phyloP scores from a whole-genome alignment of 805 yeast genomes.

The Debaryomyces prosopidis region DNA sequence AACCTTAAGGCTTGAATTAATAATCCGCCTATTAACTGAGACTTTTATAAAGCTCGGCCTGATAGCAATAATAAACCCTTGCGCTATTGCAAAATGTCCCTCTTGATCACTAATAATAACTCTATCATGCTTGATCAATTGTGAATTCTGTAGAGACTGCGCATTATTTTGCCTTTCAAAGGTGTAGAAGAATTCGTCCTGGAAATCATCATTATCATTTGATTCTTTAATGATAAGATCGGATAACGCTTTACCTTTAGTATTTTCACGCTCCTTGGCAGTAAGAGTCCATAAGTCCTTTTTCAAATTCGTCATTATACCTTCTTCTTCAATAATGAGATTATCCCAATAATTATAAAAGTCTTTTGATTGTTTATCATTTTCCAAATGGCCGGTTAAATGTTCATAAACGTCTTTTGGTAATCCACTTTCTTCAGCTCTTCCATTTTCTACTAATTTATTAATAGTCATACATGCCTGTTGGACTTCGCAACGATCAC shows the following conservation, averaged over 20 bases:
- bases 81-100: conserved; percentile 74
- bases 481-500: conserved; percentile 62
- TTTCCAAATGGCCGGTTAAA: conserved; percentile 51
- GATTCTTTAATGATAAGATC: conserved; percentile 42
- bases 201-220: conserved; percentile 20
- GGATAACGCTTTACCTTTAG: conserved; percentile 60
- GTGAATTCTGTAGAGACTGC: conserved; percentile 34
- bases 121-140: conserved; percentile 58
- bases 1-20: conserved; percentile 38
- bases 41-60: conserved; percentile 46
- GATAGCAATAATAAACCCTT: conserved; percentile 55
- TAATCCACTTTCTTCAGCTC: conserved; percentile 54
- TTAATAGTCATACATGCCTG: conserved; percentile 66
- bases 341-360: conserved; percentile 77
- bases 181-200: conserved; percentile 43
- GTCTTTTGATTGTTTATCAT: conserved; percentile 38
- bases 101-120: conserved; percentile 75
- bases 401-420: conserved; percentile 45
- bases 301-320: conserved; percentile 48
- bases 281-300: conserved; percentile 71
- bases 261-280: conserved; percentile 57
- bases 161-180: conserved; percentile 38
- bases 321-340: conserved; percentile 73
- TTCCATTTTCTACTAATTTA: conserved; percentile 60
- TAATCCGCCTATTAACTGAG: conserved; percentile 54